phyloP scores from a whole-genome alignment of 177 flowering plant genomes.

The Tripterygium wilfordii region DNA sequence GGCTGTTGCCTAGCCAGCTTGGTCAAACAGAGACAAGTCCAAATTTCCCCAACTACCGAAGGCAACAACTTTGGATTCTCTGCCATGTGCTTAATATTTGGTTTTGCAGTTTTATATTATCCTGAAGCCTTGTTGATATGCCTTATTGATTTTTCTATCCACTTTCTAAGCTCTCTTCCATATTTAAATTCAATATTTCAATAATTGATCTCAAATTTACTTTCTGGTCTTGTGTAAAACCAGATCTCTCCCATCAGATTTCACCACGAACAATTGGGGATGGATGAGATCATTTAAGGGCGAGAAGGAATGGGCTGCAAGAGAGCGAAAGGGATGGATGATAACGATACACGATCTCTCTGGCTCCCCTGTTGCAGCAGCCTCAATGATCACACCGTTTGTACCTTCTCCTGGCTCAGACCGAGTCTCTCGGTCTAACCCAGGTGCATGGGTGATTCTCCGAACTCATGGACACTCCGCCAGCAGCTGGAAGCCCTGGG shows the following conservation, averaged over 20 bases:
- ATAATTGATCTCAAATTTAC: too few species aligned
- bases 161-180: too few species aligned
- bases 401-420: conserved; percentile 88
- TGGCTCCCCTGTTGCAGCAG: conserved; percentile 91
- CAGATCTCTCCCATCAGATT: conserved; percentile 70
- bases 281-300: conserved; percentile 53
- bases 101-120: too few species aligned
- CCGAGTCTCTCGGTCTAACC: conserved; percentile 83
- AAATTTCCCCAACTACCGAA: conserved; percentile 17
- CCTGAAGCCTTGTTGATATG: too few species aligned
- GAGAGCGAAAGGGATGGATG: conserved; percentile 94
- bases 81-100: conserved; percentile 34
- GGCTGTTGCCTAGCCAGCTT: conserved; percentile 5
- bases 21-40: conserved; percentile 12
- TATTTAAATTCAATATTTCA: too few species aligned
- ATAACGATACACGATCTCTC: conserved; percentile 80
- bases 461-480: conserved; percentile 57
- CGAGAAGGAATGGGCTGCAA: conserved; percentile 41
- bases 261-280: conserved; percentile 34
- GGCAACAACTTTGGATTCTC: conserved; percentile 20
- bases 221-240: too few species aligned
- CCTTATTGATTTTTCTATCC: too few species aligned
- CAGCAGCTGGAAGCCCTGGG: conserved; percentile 94
- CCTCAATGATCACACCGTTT: conserved; percentile 94
- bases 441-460: conserved; percentile 97